A percentile compares a stretch with the other conserved stretches of the same genome.
Evolutionary conservation across 1,284 basidiomycete genomes (phyloP).

Genomic region (Pulveroboletus sp.): DNA sequence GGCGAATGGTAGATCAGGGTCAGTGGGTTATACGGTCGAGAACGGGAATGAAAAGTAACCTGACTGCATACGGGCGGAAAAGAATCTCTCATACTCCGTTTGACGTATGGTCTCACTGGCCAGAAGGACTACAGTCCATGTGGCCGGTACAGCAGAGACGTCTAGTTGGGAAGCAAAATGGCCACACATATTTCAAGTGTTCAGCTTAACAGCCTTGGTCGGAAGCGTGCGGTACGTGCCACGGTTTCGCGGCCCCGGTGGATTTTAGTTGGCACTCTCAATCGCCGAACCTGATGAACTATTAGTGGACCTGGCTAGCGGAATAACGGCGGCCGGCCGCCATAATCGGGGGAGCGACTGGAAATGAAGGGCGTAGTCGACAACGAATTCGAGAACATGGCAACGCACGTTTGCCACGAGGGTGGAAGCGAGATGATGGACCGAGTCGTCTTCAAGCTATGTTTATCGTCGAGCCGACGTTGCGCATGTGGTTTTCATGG

Average conservation of each 20-base stretch:
- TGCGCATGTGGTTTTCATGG: background rate
- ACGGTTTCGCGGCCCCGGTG: background rate
- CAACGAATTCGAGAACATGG: background rate
- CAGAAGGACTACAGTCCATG: slow-evolving; percentile 1
- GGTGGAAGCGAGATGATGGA: background rate
- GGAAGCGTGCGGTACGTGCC: background rate
- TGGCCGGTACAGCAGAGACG: background rate
- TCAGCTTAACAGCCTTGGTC: background rate
- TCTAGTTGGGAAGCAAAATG: background rate
- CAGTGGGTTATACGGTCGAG: background rate
- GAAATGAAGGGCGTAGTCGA: background rate
- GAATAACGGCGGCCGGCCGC: background rate
- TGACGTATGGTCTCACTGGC: background rate
- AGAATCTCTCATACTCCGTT: background rate
- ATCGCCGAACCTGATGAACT: background rate
- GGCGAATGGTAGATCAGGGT: background rate
- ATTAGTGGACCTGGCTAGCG: background rate
- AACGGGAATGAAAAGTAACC: background rate
- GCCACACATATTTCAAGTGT: background rate
- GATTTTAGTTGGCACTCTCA: background rate
- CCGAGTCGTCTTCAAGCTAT: background rate
- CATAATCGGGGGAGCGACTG: background rate
- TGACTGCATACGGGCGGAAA: background rate
- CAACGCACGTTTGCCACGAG: slow-evolving; percentile 9
- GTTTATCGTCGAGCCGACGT: background rate